Base-by-base conservation (phyloP, 2,329 filamentous ascomycete species). In the Colletotrichum acutatum region DNA sequence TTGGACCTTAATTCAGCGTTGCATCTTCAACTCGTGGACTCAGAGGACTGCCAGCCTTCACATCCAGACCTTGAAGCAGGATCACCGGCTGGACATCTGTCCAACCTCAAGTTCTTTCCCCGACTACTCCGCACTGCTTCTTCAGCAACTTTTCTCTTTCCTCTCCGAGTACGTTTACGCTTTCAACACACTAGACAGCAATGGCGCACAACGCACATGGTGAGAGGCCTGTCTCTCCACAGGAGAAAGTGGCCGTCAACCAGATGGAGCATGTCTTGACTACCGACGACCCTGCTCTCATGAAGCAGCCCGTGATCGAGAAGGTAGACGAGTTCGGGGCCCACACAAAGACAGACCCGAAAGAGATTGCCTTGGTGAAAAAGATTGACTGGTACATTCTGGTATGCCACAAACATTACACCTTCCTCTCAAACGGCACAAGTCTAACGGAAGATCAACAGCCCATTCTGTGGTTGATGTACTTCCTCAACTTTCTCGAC, bases 271-370 rank as follows among this genome's bases (percentile, higher is more conserved):
- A 70, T 9, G 70, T 70, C 46, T 22, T 69, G 1, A 71, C 67
- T 3, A 46, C 49, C 30, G 63, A 74, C 24, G 66, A 74, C 58
- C 70, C 66, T 9, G 66, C 64, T 4, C 56, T 75, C 1, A 72
- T 74, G 74, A 75, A 75, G 60, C 62, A 66, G 28, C 61, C 63
- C n/a, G 42, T 22, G 16, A 26, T 66, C 16, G 76, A 76, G n/a
- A 76, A 76, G 22, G 67, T 76, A 11, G 83, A 84, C 67, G 82
- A 84, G 75, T 83, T 81, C 8, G 83, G 83, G 30, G 82, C 82
- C 6, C 78, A 80, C 64, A 79, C 80, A 64, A 84, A 84, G 76
- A 83, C 82, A 3, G 82, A 84, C 61, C 82, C 82, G 2, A 80
- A 74, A 42, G 80, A 83, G 61, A 82, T 82, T 71, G 79, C 78